Evolutionary conservation across 2,329 filamentous ascomycete species (phyloP).

Genomic region (Aspergillus sp.): DNA sequence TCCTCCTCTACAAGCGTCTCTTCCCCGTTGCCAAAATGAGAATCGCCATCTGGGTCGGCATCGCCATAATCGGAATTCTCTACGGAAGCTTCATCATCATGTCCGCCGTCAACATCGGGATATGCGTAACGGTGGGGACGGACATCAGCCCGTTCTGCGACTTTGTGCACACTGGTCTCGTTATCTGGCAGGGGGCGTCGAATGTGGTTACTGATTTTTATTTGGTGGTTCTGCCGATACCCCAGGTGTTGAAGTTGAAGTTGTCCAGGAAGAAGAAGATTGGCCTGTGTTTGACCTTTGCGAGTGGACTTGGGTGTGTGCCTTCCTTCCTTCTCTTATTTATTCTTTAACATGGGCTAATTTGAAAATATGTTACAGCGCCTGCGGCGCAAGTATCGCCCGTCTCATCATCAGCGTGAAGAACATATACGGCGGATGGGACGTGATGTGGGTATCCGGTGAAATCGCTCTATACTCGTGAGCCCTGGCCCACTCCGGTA

Average conservation of each 20-base stretch:
- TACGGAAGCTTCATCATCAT: neutral
- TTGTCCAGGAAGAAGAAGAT: neutral
- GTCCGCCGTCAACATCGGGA: neutral
- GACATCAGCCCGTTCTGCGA: neutral
- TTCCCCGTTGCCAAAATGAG: neutral
- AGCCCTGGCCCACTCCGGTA: no score
- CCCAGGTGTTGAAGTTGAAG: neutral
- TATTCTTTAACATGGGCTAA: neutral
- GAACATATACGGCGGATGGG: neutral
- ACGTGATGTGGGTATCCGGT: neutral
- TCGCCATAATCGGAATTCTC: neutral
- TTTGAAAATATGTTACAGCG: neutral
- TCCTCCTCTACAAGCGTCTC: neutral
- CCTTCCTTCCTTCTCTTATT: neutral
- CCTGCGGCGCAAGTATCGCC: conserved; percentile 1
- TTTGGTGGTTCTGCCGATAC: conserved; percentile 1
- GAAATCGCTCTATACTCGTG: conserved; percentile 1
- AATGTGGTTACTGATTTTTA: conserved; percentile 7
- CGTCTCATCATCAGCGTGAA: neutral
- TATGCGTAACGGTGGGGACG: neutral
- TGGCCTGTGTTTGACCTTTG: neutral
- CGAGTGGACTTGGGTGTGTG: neutral
- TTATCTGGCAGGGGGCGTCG: neutral
- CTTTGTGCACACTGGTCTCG: neutral
- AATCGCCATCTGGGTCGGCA: neutral